phyloP scores from a whole-genome alignment of 2,329 filamentous ascomycete species.

The Fusarium circinatum region DNA sequence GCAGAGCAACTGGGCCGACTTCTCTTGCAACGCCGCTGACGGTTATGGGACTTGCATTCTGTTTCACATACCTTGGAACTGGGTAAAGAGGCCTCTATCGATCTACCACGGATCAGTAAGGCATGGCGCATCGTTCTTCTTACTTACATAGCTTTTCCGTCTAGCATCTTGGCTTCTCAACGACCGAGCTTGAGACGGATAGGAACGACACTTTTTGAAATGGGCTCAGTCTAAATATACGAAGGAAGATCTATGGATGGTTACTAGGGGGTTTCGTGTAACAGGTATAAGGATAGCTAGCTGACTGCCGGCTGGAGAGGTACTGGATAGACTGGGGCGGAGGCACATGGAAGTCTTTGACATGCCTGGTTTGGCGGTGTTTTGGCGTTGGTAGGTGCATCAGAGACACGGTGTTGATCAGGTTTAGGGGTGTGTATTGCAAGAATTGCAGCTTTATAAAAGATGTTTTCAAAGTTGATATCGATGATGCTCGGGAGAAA shows the following conservation, averaged over 20 bases:
- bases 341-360: conserved; percentile 22
- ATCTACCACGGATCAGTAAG: conserved; percentile 22
- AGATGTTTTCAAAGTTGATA: neutral
- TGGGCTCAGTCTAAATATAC: conserved; percentile 6
- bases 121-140: conserved; percentile 24
- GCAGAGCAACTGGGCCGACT: conserved; percentile 22
- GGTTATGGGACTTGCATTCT: conserved; percentile 44
- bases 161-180: conserved; percentile 6
- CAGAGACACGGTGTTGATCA: conserved; percentile 43
- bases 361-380: conserved; percentile 39
- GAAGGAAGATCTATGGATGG: conserved; percentile 4
- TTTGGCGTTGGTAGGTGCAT: conserved; percentile 46
- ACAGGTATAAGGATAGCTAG: conserved; percentile 14
- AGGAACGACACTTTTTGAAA: conserved; percentile 6
- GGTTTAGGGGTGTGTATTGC: conserved; percentile 28
- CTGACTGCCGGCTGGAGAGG: conserved; percentile 7
- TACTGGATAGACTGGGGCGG: conserved; percentile 28
- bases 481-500: neutral
- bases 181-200: conserved; percentile 13
- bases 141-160: conserved; percentile 19
- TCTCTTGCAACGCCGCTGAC: conserved; percentile 33
- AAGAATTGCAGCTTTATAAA: conserved; percentile 15
- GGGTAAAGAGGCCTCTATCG: conserved; percentile 20
- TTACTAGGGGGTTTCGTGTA: conserved; percentile 2
- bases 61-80: conserved; percentile 41